phyloP scores from a whole-genome alignment of 2,329 filamentous ascomycete species.

The Lasiodiplodia sp. region DNA sequence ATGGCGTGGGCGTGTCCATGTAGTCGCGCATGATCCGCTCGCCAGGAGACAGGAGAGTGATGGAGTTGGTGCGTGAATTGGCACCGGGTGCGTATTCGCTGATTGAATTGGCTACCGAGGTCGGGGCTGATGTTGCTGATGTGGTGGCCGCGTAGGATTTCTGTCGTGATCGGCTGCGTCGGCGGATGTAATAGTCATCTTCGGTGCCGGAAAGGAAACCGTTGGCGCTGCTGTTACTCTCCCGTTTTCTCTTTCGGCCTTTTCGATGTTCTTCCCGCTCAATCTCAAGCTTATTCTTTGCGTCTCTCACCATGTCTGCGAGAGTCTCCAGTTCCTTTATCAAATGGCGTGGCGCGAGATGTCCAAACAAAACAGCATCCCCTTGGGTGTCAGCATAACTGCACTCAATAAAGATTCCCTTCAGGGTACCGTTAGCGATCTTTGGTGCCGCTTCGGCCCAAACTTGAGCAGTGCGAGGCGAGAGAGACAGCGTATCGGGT shows the following conservation, averaged over 20 bases:
- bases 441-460: constrained; percentile 92
- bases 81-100: neutral
- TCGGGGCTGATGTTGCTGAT: constrained; percentile 1
- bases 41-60: constrained; percentile 10
- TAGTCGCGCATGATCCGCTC: constrained; percentile 25
- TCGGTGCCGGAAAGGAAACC: constrained; percentile 26
- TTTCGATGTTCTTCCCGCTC: constrained; percentile 46
- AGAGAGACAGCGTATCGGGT: constrained; percentile 83
- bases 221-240: constrained; percentile 40
- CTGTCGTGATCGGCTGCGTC: constrained; percentile 26
- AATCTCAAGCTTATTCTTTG: constrained; percentile 45
- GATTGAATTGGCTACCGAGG: constrained; percentile 12
- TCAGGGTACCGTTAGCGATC: constrained; percentile 73
- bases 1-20: constrained; percentile 20
- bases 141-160: neutral
- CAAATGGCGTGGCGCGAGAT: constrained; percentile 83
- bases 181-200: constrained; percentile 10
- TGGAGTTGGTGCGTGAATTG: constrained; percentile 8
- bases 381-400: constrained; percentile 85
- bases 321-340: constrained; percentile 78
- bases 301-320: constrained; percentile 72
- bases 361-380: constrained; percentile 83
- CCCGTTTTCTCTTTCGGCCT: constrained; percentile 71
- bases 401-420: constrained; percentile 93
- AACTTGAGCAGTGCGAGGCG: constrained; percentile 79